Conservation (phyloP, 2,329 filamentous ascomycete genomes). For the Botryotinia calthae region DNA sequence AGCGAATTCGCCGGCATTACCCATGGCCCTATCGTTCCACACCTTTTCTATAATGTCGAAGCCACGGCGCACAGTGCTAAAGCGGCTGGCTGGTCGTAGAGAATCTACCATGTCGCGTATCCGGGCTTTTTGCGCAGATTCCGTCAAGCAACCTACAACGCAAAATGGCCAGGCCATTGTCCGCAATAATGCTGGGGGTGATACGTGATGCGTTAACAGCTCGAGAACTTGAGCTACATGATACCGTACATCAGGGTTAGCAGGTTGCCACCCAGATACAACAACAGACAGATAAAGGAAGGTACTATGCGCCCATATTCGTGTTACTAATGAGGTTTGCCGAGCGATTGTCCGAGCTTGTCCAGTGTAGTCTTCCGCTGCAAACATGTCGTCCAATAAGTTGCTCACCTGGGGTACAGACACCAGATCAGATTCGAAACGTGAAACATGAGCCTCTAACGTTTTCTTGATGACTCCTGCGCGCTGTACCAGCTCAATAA, state of each 20-base stretch:
- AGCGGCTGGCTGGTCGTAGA: slow-evolving; percentile 36
- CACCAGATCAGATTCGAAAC: neutral
- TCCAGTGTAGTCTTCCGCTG: slow-evolving; percentile 18
- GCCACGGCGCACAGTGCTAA: slow-evolving; percentile 32
- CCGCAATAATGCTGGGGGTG: slow-evolving; percentile 25
- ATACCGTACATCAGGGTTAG: slow-evolving; percentile 23
- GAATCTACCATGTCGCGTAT: slow-evolving; percentile 28
- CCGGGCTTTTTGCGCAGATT: slow-evolving; percentile 25
- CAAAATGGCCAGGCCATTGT: slow-evolving; percentile 33
- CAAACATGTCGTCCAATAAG: slow-evolving; percentile 24
- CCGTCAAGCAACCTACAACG: slow-evolving; percentile 30
- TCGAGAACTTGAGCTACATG: slow-evolving; percentile 26
- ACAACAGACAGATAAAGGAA: slow-evolving; percentile 27
- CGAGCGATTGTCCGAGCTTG: slow-evolving; percentile 17
- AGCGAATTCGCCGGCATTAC: slow-evolving; percentile 32
- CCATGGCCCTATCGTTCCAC: slow-evolving; percentile 26
- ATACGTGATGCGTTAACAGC: slow-evolving; percentile 25
- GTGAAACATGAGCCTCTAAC: slow-evolving; percentile 26
- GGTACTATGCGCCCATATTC: slow-evolving; percentile 29
- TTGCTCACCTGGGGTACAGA: neutral
- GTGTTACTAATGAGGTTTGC: slow-evolving; percentile 24
- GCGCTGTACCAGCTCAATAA: slow-evolving; percentile 46
- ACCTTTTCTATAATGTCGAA: slow-evolving; percentile 34
- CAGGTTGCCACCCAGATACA: slow-evolving; percentile 31
- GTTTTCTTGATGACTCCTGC: slow-evolving; percentile 42